Evolutionary conservation across 306 rosid genomes (phyloP), one percentile per base, ranked within the genome.

Genomic region (Medicago arabica): DNA sequence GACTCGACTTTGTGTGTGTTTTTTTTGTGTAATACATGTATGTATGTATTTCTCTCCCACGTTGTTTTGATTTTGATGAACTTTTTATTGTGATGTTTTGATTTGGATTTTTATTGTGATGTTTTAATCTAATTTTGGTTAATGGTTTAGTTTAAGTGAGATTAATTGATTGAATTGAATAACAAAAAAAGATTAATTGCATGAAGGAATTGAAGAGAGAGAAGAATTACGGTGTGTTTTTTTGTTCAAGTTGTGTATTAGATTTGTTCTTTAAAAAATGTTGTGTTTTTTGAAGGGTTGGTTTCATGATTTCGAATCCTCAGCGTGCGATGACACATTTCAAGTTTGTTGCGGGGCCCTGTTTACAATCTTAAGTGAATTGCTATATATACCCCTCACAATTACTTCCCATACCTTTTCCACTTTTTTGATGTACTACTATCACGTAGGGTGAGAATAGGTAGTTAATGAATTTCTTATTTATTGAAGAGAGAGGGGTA

Each of bases 321-420:
- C 43, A 19, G 81, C 64, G 57, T 68, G 82, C 79, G 58, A 83
- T 54, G 62, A 79, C 77, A 36, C 72, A 84, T 84, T 90, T 83
- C 72, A 54, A 58, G 82, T 83, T 86, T 84, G 25, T 50, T 72
- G 73, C 58, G 87, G 92, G 87, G 51, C 91, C 84, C 76, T 2
- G 28, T 1, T 25, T 1, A 25, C 28, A 25, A 25, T 25, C 28
- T 25, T 25, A 2, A 25, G 28, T 25, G 28, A 25, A 2, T 25
- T 25, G 2, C 28, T 25, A 25, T 25, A 25, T 25, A 25, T 25
- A 25, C 28, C 28, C 28, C 28, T 2, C 28, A 25, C 2, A 25
- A 25, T 25, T 25, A 25, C 28, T 25, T 25, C 28, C 31, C 31
- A 28, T 28, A 28, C 4, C 31, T 28, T 28, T 28, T 28, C 31